These are phyloP conservation scores for Helianthus annuus DNA, from an alignment of 129 eudicot genomes.

Conservation along the genomic window HanXRQr2.0-SUNRISE NC_035433.2:46111997-46112496, in stretches of 20 bases:
- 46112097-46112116: constrained; percentile 81
- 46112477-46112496: constrained; percentile 66
- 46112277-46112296: constrained; percentile 82
- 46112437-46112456: constrained; percentile 93
- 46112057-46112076: constrained; percentile 81
- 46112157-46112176: constrained; percentile 87
- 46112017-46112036: constrained; percentile 80
- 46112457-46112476: constrained; percentile 85
- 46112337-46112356: constrained; percentile 79
- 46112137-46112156: constrained; percentile 96
- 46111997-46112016: constrained; percentile 26
- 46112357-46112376: constrained; percentile 92
- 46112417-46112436: constrained; percentile 70
- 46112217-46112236: constrained; percentile 76
- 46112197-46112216: constrained; percentile 83
- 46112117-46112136: constrained; percentile 74
- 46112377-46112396: constrained; percentile 98
- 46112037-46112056: constrained; percentile 93
- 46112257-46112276: constrained; percentile 78
- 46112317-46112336: constrained; percentile 88
- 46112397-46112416: constrained; percentile 87
- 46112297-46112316: constrained; percentile 88
- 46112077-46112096: constrained; percentile 98
- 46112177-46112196: constrained; percentile 95
- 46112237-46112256: constrained; percentile 70